Evolutionary conservation across 2,329 filamentous ascomycete species (phyloP).

Genomic region (Rhinocladiella similis): DNA sequence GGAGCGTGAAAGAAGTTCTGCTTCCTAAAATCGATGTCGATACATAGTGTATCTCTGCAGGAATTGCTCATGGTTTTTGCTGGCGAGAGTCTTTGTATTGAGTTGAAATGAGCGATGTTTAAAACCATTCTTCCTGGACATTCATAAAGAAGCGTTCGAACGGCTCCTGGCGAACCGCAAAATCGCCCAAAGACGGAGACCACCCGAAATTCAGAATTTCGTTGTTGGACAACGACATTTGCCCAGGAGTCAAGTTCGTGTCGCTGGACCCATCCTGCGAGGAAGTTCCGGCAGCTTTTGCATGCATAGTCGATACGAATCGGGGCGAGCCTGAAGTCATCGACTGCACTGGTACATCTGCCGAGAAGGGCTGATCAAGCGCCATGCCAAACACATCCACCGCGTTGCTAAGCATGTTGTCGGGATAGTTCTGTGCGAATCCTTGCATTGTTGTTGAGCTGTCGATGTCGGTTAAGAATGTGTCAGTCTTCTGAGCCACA

Average conservation of each 20-base stretch:
- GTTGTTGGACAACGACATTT: slow-evolving; percentile 2
- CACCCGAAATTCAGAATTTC: slow-evolving; percentile 20
- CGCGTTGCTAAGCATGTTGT: slow-evolving; percentile 9
- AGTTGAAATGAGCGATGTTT: not conserved
- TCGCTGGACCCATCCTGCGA: slow-evolving; percentile 2
- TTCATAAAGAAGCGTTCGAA: slow-evolving; percentile 20
- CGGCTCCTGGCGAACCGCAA: slow-evolving; percentile 11
- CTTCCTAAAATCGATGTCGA: too few relatives aligned
- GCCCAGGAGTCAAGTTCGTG: slow-evolving; percentile 11
- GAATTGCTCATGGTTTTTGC: too few relatives aligned
- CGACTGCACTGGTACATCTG: slow-evolving; percentile 1
- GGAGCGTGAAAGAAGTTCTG: too few relatives aligned
- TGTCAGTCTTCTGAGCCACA: slow-evolving; percentile 22
- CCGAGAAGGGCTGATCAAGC: slow-evolving; percentile 3
- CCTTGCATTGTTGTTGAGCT: slow-evolving; percentile 13
- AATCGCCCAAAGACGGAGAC: slow-evolving; percentile 20
- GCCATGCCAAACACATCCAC: slow-evolving; percentile 21
- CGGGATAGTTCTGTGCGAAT: slow-evolving; percentile 16
- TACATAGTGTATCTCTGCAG: too few relatives aligned
- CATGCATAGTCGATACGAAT: not conserved
- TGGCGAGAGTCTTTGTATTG: too few relatives aligned
- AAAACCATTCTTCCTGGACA: slow-evolving; percentile 25
- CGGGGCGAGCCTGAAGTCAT: not conserved
- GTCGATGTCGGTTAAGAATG: slow-evolving; percentile 5
- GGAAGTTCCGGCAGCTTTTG: not conserved